Percentiles rank a stretch among this genome's conserved stretches.
phyloP scores from a whole-genome alignment of 2,329 filamentous ascomycete genomes.

The Monosporascus cannonballus region DNA sequence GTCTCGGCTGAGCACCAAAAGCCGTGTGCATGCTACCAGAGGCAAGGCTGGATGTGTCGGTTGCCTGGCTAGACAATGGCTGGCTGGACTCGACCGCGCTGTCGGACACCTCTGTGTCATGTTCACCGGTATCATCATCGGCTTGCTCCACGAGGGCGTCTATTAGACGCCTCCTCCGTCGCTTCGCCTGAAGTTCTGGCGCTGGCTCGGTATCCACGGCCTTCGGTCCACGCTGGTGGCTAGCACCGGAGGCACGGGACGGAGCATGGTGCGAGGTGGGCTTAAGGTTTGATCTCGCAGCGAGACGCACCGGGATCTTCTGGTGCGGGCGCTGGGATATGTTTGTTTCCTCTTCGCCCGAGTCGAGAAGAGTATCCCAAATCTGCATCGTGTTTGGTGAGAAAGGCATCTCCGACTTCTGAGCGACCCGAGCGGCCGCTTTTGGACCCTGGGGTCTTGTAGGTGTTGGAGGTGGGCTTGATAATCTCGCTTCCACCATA shows the following conservation, averaged over 20 bases:
- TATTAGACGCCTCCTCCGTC: constrained; percentile 23
- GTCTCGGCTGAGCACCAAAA: constrained; percentile 14
- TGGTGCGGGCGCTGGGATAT: constrained; percentile 8
- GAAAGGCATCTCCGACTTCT: constrained; percentile 5
- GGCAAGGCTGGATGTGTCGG: constrained; percentile 14
- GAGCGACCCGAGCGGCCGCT: not conserved
- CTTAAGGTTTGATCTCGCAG: constrained; percentile 10
- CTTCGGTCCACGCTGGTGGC: not conserved
- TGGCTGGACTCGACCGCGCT: constrained; percentile 12
- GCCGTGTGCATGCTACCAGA: constrained; percentile 17
- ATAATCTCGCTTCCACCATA: constrained; percentile 13
- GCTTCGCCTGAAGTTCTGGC: constrained; percentile 9
- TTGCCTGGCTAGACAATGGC: constrained; percentile 13
- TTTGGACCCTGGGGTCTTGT: constrained; percentile 9
- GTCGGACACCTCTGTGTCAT: constrained; percentile 10
- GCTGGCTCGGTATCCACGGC: constrained; percentile 8
- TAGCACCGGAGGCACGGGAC: not conserved
- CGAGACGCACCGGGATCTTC: constrained; percentile 24
- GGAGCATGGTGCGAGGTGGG: constrained; percentile 4
- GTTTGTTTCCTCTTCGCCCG: constrained; percentile 5
- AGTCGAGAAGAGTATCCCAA: constrained; percentile 4
- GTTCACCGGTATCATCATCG: constrained; percentile 10
- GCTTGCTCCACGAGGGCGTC: constrained; percentile 24
- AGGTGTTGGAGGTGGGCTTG: constrained; percentile 26
- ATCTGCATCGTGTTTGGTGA: constrained; percentile 10